Evolutionary conservation across 2,329 filamentous ascomycete species (phyloP), one percentile per base, ranked within the genome.

Genomic region (Elsinoe perseae): DNA sequence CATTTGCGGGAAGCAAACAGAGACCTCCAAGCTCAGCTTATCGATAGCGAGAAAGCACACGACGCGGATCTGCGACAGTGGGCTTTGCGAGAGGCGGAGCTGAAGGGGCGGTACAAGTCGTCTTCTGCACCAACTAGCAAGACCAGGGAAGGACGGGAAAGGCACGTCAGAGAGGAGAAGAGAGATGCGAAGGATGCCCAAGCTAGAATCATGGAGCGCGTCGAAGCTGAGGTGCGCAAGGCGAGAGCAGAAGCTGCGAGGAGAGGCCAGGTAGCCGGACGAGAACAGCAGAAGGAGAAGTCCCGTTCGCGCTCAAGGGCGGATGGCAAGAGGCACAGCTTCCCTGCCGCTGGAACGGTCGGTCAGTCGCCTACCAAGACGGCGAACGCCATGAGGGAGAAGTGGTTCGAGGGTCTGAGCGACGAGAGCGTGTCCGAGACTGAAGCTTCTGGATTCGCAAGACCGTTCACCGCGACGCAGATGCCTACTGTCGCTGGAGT

Each of bases 331-430:
- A 36, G 48, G 27, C 28, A 32, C 30, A 56, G 54, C 40, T 50
- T 34, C 21, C 44, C 57, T 9, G 52, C 58, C 7, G 43, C 38
- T 18, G 55, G 55, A 4, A 44, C 25, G 4, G 32, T 36, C 5
- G 32, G 12, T 1, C 42, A 55, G 18, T 23, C 44, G 16, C 36
- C 57, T 8, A 43, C 23, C 20, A 57, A 36, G 28, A 68, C 75
- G 52, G 58, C 77, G 44, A 75, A 65, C 73, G 75, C 58, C 73
- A 80, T 61, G 73, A 78, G 62, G 72, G 71, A 59, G 69, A 73
- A 57, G 73, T 78, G 56, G 76, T 80, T 63, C 74, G 48, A 52
- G 4, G 30, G 48, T 4, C 30, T 52, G 8, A 52, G 48, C 30
- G 48, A 52, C 48, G 43, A 16, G 18, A 52, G 30, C 16, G 30